A percentile compares a stretch with the other conserved stretches of the same genome.
These are phyloP conservation scores for Oxytropis ochrocephala DNA, from an alignment of 306 rosid species.

Conservation along the genomic window DNA sequence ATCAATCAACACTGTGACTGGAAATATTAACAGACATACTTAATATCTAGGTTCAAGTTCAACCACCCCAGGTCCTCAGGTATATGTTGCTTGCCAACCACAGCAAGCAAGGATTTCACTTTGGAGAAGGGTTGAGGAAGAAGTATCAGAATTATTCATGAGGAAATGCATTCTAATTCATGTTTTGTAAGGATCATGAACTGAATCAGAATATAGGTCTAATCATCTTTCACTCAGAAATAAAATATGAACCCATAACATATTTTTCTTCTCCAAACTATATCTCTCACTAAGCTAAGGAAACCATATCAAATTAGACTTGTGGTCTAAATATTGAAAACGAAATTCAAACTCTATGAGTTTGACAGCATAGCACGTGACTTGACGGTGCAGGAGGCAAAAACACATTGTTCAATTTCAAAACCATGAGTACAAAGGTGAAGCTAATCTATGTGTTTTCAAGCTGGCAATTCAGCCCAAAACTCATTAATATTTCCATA, in stretches of 20 bases:
- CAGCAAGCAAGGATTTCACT: not conserved
- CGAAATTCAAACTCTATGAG: constrained; percentile 6
- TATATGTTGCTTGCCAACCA: not conserved
- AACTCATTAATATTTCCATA: not conserved
- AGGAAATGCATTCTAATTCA: not conserved
- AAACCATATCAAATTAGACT: not conserved
- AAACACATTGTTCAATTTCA: not conserved
- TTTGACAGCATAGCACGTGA: not conserved
- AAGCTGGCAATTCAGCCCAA: not conserved
- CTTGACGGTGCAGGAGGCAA: not conserved
- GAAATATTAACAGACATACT: not conserved
- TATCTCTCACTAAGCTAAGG: not conserved
- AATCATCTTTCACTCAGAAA: not conserved
- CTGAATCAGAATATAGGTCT: not conserved
- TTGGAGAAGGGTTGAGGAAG: not conserved
- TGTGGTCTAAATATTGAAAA: not conserved
- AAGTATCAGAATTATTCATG: not conserved
- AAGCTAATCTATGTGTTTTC: not conserved
- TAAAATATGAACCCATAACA: not conserved
- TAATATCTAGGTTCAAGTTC: not conserved
- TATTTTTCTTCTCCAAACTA: not conserved
- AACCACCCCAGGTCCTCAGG: not conserved
- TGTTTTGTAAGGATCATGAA: not conserved
- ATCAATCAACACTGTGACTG: not conserved
- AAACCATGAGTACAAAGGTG: constrained; percentile 13